Percentiles rank a stretch among this genome's conserved stretches.
phyloP scores from a whole-genome alignment of 2,329 filamentous ascomycete genomes.

The Arthrinium phaeospermum region DNA sequence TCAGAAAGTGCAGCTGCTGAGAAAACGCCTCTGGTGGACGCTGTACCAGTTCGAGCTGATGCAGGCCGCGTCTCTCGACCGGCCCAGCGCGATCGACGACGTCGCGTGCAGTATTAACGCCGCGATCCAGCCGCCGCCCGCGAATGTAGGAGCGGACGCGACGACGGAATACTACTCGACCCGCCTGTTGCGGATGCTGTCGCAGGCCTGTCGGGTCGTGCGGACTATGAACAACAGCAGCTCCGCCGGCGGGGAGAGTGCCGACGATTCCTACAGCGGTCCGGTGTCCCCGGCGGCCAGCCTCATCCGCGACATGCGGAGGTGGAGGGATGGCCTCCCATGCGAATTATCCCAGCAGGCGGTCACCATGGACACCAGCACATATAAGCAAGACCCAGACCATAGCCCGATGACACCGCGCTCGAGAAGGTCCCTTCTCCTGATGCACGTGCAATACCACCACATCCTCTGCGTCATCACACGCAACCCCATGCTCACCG shows the following conservation, averaged over 20 bases:
- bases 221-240: slow-evolving; percentile 32
- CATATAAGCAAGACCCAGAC: not conserved
- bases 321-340: slow-evolving; percentile 46
- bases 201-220: slow-evolving; percentile 43
- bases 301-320: slow-evolving; percentile 44
- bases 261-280: slow-evolving; percentile 44
- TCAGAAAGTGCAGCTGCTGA: slow-evolving; percentile 37
- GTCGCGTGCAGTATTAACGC: slow-evolving; percentile 39
- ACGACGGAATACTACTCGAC: slow-evolving; percentile 39
- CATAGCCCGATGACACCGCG: slow-evolving; percentile 14
- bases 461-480: slow-evolving; percentile 46
- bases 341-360: slow-evolving; percentile 42
- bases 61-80: slow-evolving; percentile 49
- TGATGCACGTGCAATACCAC: slow-evolving; percentile 47
- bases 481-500: slow-evolving; percentile 44
- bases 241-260: not conserved
- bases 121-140: slow-evolving; percentile 29
- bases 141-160: no score
- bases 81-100: slow-evolving; percentile 49
- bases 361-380: slow-evolving; percentile 23
- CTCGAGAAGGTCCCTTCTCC: slow-evolving; percentile 43
- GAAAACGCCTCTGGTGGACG: slow-evolving; percentile 42
- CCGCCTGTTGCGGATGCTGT: slow-evolving; percentile 42
- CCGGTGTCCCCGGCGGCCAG: slow-evolving; percentile 44
- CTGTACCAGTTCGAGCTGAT: slow-evolving; percentile 44